Conservation (phyloP, 1,139 yeast genomes). For the Eremothecium gossypii region DNA sequence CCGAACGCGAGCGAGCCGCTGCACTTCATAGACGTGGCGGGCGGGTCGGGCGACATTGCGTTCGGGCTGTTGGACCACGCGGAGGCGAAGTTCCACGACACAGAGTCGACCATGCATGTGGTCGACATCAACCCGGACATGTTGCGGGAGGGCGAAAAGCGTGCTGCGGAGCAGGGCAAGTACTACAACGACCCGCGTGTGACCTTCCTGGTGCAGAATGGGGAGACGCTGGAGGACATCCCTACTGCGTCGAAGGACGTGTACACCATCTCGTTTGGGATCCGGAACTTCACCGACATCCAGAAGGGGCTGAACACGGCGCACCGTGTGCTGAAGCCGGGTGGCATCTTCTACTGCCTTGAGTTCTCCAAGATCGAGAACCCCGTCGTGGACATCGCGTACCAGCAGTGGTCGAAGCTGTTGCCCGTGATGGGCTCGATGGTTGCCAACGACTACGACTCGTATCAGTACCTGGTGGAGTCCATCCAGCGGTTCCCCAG, state of each 20-base stretch:
- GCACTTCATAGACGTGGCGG: conserved; percentile 91
- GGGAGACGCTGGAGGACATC: conserved; percentile 77
- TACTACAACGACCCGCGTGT: conserved; percentile 55
- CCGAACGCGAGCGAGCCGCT: conserved; percentile 75
- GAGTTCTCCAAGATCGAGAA: conserved; percentile 91
- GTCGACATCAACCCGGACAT: conserved; percentile 95
- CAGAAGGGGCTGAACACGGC: conserved; percentile 93
- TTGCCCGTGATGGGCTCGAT: conserved; percentile 94
- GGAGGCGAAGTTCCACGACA: conserved; percentile 66
- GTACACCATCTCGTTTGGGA: conserved; percentile 95
- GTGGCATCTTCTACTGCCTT: conserved; percentile 94
- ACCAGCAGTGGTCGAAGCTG: conserved; percentile 80
- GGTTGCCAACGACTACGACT: conserved; percentile 88
- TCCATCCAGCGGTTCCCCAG: conserved; percentile 85
- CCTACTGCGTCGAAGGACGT: conserved; percentile 86
- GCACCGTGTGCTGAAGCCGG: conserved; percentile 91
- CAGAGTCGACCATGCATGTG: conserved; percentile 70
- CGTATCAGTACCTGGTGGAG: conserved; percentile 92
- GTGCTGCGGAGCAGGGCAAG: conserved; percentile 45
- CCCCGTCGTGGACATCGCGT: conserved; percentile 60
- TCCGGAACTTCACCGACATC: conserved; percentile 88
- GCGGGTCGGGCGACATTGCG: conserved; percentile 98
- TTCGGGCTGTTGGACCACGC: conserved; percentile 92
- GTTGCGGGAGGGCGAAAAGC: conserved; percentile 83
- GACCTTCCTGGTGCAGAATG: conserved; percentile 79